These are phyloP conservation scores for Luzula sylvatica DNA, from an alignment of 176 grass and related monocot genomes.

Conservation along the genomic window DNA sequence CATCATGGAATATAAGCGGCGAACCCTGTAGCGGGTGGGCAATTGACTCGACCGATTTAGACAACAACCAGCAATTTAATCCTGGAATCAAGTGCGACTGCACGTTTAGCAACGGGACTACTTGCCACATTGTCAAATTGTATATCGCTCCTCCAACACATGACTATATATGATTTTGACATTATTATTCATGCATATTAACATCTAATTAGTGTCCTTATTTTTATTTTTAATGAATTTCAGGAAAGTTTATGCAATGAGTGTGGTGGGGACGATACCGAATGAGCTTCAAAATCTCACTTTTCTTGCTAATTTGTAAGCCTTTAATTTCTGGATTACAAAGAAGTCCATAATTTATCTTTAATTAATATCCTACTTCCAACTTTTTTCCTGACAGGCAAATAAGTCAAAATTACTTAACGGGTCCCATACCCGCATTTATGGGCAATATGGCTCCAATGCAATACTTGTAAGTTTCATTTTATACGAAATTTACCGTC, in stretches of 20 bases:
- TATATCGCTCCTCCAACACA: slow-evolving; percentile 6
- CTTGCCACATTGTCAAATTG: slow-evolving; percentile 22
- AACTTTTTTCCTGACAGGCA: slow-evolving; percentile 38
- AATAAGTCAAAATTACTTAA: slow-evolving; percentile 52
- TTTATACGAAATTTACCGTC: no score
- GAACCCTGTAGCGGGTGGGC: slow-evolving; percentile 72
- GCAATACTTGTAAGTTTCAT: slow-evolving; percentile 41
- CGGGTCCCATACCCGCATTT: slow-evolving; percentile 54
- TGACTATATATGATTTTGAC: background rate
- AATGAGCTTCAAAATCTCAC: slow-evolving; percentile 49
- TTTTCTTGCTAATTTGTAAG: slow-evolving; percentile 42
- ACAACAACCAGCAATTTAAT: background rate
- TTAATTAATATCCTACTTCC: background rate
- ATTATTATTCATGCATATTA: background rate
- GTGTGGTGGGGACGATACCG: slow-evolving; percentile 38
- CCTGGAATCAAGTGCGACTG: slow-evolving; percentile 21
- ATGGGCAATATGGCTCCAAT: slow-evolving; percentile 45
- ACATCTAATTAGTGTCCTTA: background rate
- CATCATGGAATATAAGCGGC: slow-evolving; percentile 79
- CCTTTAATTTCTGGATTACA: background rate
- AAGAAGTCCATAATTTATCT: background rate
- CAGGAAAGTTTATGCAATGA: slow-evolving; percentile 38
- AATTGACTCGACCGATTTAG: slow-evolving; percentile 20
- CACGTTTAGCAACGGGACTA: background rate
- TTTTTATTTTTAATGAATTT: background rate